Conservation (phyloP, 1,284 basidiomycete genomes). For the Wallemia hederae region DNA sequence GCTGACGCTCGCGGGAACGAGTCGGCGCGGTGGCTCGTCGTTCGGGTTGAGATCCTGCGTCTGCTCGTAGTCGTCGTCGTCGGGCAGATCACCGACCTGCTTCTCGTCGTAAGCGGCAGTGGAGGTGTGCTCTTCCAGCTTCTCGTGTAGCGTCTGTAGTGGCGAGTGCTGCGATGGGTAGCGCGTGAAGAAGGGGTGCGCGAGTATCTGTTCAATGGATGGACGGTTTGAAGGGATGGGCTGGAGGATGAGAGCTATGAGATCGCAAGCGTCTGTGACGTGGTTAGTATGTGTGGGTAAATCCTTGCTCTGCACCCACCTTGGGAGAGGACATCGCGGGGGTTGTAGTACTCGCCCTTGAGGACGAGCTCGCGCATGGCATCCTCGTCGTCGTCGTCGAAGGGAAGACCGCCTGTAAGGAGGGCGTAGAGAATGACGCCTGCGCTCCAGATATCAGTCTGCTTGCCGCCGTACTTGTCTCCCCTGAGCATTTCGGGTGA, state of each 20-base stretch:
- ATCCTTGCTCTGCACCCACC: conserved; percentile 4
- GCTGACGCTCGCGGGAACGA: conserved; percentile 12
- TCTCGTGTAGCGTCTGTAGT: neutral
- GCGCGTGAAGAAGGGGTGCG: conserved; percentile 65
- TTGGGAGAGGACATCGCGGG: conserved; percentile 12
- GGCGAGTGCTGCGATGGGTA: neutral
- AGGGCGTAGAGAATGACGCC: conserved; percentile 87
- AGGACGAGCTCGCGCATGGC: conserved; percentile 69
- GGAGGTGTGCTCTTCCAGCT: neutral
- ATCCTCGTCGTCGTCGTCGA: conserved; percentile 82
- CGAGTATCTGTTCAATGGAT: conserved; percentile 55
- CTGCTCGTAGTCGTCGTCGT: conserved; percentile 3
- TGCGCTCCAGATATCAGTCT: conserved; percentile 92
- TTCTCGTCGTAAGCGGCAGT: neutral
- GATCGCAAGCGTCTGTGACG: conserved; percentile 39
- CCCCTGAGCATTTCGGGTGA: conserved; percentile 81
- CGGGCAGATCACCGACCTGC: conserved; percentile 6
- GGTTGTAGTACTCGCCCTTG: conserved; percentile 64
- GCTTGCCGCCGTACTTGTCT: conserved; percentile 64
- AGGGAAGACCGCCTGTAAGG: conserved; percentile 75
- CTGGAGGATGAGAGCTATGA: conserved; percentile 50
- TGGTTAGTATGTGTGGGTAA: conserved; percentile 3
- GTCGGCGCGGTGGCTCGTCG: conserved; percentile 7
- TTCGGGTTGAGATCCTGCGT: conserved; percentile 2
- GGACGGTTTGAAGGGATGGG: conserved; percentile 45